These are phyloP conservation scores for Breviolum minutum DNA, from an alignment of 73 alveolate genomes.

Conservation along the genomic window DNA sequence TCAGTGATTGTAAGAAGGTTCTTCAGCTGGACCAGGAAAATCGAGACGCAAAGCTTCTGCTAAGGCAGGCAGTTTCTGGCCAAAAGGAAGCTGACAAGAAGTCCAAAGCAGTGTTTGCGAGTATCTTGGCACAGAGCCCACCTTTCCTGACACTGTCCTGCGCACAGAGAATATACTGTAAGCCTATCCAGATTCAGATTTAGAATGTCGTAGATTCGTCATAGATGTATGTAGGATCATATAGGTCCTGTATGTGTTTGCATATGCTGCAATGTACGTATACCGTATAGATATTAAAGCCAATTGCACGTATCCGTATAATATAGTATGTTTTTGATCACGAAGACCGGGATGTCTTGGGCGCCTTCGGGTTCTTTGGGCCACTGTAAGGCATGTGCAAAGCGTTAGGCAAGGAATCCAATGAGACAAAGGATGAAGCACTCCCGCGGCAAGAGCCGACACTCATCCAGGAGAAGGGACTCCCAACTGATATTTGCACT, in stretches of 20 bases:
- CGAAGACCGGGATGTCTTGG: background rate
- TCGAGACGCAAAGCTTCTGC: constrained; percentile 68
- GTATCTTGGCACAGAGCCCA: background rate
- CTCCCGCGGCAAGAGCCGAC: background rate
- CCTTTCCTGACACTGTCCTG: background rate
- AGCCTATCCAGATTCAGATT: too few species aligned
- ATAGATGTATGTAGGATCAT: too few species aligned
- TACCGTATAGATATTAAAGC: too few species aligned
- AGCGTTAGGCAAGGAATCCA: constrained; percentile 17
- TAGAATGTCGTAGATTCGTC: too few species aligned
- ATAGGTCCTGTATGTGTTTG: too few species aligned
- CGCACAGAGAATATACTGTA: too few species aligned
- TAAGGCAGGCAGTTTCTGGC: constrained; percentile 45
- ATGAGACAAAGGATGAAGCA: background rate
- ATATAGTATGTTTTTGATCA: background rate
- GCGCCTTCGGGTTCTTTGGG: too few species aligned
- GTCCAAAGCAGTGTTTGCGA: constrained; percentile 62
- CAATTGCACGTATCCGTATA: background rate
- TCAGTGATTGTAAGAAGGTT: constrained; percentile 62
- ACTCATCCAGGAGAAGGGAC: constrained; percentile 6
- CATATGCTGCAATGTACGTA: too few species aligned
- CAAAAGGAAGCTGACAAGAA: constrained; percentile 67
- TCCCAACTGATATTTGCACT: background rate
- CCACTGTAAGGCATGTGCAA: constrained; percentile 34
- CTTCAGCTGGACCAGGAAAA: constrained; percentile 54